phyloP scores from a whole-genome alignment of 2,329 filamentous ascomycete species.

The Fusarium sambucinum region DNA sequence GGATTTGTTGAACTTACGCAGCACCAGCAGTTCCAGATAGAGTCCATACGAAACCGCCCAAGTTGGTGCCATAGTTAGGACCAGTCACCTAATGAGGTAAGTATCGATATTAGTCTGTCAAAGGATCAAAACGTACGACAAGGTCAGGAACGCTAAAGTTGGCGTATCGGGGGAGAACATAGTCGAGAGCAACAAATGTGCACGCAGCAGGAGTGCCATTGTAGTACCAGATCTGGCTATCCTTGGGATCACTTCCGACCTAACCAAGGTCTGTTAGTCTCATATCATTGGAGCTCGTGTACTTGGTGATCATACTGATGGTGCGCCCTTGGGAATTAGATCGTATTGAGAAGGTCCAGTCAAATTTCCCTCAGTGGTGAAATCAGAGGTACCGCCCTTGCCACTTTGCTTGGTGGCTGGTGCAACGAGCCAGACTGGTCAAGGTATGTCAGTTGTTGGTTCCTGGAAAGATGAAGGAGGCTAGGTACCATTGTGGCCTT shows the following conservation, averaged over 20 bases:
- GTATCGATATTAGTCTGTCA: neutral
- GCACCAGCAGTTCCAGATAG: slow-evolving; percentile 64
- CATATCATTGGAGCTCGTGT: fast-evolving
- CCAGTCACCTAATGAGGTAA: slow-evolving; percentile 55
- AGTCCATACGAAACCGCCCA: slow-evolving; percentile 66
- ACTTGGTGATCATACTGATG: slow-evolving; percentile 32
- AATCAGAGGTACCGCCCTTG: slow-evolving; percentile 47
- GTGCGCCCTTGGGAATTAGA: slow-evolving; percentile 48
- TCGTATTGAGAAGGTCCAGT: slow-evolving; percentile 47
- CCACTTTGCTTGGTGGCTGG: slow-evolving; percentile 50
- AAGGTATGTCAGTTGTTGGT: fast-evolving
- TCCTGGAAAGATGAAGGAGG: fast-evolving
- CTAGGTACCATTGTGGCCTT: slow-evolving; percentile 46
- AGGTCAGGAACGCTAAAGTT: slow-evolving; percentile 65
- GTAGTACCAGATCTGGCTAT: slow-evolving; percentile 70
- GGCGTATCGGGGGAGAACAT: slow-evolving; percentile 63
- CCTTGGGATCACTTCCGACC: slow-evolving; percentile 62
- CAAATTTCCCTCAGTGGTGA: slow-evolving; percentile 47
- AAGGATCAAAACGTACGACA: slow-evolving; percentile 46
- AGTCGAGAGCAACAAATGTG: slow-evolving; percentile 68
- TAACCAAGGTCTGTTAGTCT: slow-evolving; percentile 4
- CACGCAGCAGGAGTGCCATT: slow-evolving; percentile 69
- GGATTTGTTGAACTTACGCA: slow-evolving; percentile 39
- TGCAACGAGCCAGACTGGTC: slow-evolving; percentile 49
- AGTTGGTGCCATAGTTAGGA: slow-evolving; percentile 67